Evolutionary conservation across 768 basidiomycete genomes (phyloP).

Genomic region (Tricholoma hemisulphureum): DNA sequence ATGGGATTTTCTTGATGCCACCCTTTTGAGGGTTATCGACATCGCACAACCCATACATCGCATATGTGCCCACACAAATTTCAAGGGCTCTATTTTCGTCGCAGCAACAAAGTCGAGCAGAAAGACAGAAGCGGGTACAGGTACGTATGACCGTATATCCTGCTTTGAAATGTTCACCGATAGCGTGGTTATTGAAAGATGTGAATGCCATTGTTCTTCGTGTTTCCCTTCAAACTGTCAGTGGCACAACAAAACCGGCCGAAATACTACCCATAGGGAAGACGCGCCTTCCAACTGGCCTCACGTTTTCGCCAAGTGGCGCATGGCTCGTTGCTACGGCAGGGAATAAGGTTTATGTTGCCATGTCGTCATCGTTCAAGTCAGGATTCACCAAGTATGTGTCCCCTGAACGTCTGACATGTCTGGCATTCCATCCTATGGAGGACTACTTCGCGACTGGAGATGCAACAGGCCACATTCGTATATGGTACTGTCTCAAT

Average conservation of each 20-base stretch:
- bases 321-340: slow-evolving; percentile 74
- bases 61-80: slow-evolving; percentile 67
- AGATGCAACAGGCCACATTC: slow-evolving; percentile 78
- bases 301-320: slow-evolving; percentile 75
- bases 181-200: slow-evolving; percentile 31
- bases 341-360: slow-evolving; percentile 78
- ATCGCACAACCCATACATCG: slow-evolving; percentile 67
- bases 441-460: slow-evolving; percentile 97
- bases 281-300: slow-evolving; percentile 57
- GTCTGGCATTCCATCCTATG: slow-evolving; percentile 82
- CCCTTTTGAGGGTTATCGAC: slow-evolving; percentile 71
- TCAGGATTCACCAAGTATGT: slow-evolving; percentile 81
- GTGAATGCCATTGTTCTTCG: slow-evolving; percentile 60
- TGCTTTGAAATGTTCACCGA: slow-evolving; percentile 1
- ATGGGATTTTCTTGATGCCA: slow-evolving; percentile 92
- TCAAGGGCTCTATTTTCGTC: slow-evolving; percentile 70
- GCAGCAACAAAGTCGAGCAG: slow-evolving; percentile 54
- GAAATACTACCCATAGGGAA: slow-evolving; percentile 64
- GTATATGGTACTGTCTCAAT: slow-evolving; percentile 90
- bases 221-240: slow-evolving; percentile 55
- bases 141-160: slow-evolving; percentile 18
- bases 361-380: slow-evolving; percentile 51
- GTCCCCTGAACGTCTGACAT: slow-evolving; percentile 76
- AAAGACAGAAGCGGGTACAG: slow-evolving; percentile 34
- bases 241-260: slow-evolving; percentile 44